Base-by-base conservation (phyloP, 2,329 filamentous ascomycete species). In the Pseudocercospora fuligena region DNA sequence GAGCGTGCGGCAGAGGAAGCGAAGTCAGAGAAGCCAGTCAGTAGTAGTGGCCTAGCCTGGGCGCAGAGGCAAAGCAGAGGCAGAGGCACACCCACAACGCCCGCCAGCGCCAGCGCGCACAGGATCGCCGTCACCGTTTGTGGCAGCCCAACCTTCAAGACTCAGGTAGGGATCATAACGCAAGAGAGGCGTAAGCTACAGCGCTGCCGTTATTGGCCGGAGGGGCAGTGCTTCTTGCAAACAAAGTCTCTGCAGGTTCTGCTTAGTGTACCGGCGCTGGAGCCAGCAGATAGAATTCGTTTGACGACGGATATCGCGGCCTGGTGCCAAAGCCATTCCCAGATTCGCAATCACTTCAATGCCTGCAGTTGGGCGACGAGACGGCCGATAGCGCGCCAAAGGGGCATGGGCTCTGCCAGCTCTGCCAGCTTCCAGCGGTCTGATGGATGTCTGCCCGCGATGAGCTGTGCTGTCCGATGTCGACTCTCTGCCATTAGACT, bases 91-190 rank as follows among this genome's bases (percentile, higher is more conserved):
- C 12, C 5, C 23, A 25, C 21, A 31, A 12, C 36, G 36, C 36
- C 36, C 36, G 36, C 36, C 36, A 25, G n/a, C 11, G 21, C 47
- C n/a, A 54, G 23, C 51, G 51, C 49, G 51, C 49, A 59, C 59
- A 60, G 29, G 62, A 61, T 64, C 61, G 67, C 60, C 69, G 65
- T 61, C 66, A 61, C 69, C 69, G 69, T 71, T 71, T 72, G 70
- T 70, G 66, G 66, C 68, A 67, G 69, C 64, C 66, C 69, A 70
- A 69, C 65, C 61, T 65, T 60, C 65, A 64, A 51, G 61, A 67
- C 43, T 64, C 70, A 67, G 67, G 70, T 69, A 70, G 67, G 70
- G 70, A 70, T 70, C 66, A 70, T 72, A 69, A 72, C 70, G 70
- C 70, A 72, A 72, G 63, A 70, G 65, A 69, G 68, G 66, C 70